Evolutionary conservation across 805 yeast genomes (phyloP), one percentile per base, ranked within the genome.

Genomic region (Trichomonascus vanleenenianus): DNA sequence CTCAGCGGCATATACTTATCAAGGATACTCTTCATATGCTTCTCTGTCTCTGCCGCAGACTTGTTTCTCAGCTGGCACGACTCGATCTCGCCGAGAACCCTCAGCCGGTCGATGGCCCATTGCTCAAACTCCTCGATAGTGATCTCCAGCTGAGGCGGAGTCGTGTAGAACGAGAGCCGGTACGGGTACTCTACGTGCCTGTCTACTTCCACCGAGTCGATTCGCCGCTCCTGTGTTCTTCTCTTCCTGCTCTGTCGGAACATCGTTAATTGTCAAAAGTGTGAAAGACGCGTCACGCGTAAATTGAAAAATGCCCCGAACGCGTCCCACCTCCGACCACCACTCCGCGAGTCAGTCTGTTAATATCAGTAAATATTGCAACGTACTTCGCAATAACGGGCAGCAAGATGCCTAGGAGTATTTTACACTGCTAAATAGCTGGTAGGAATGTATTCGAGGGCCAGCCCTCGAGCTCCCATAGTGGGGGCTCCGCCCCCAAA

Each of bases 71-170:
- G 78, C 37, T 74, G 57, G 51, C 84, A 77, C 1, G 86, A 15
- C 57, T 91, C 97, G 42, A 93, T 81, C 59, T 87, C 96, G 45
- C 88, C 75, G 48, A 93, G 70, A 7, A 93, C 77, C 58, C 83
- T 80, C 51, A 91, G 71, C 49, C 99, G 69, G 58, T 91, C 97
- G 45, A 93, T 82, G 3, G 97, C 97, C 96, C 97, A 93, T 3
- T 74, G 72, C 65, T 93, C 98, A 64, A 93, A 93, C 57, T 93
- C 85, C 52, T 89, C 97, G 14, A 93, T 64, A 0, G 97, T 86
- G 56, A 93, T 81, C 63, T 93, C 97, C 11, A 81, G 79, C 30
- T 73, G 65, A 0, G 97, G 97, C 9, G 95, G 93, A 4, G 68
- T 52, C 20, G 70, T 75, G 64, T 93, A 93, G 57, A 91, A 78